Percentiles rank a stretch among this genome's conserved stretches.
Conservation (phyloP, 2,329 filamentous ascomycete genomes). For the Pseudogymnoascus sp. region DNA sequence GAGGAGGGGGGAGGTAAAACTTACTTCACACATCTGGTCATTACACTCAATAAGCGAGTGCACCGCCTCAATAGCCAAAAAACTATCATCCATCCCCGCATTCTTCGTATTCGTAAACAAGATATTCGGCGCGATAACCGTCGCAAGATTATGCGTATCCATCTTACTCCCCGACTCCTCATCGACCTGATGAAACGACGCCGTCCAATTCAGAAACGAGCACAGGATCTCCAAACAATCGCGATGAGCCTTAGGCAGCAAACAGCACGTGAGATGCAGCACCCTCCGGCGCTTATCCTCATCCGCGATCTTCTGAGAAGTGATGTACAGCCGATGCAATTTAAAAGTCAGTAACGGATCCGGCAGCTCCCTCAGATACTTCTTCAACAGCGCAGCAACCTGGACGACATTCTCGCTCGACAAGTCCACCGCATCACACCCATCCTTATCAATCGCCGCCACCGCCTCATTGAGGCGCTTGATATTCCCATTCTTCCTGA, state of each 20-base stretch:
- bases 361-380: conserved; percentile 87
- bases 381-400: conserved; percentile 86
- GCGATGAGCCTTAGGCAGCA: conserved; percentile 84
- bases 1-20: conserved; percentile 24
- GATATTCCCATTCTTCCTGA: conserved; percentile 98
- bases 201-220: conserved; percentile 93
- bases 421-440: conserved; percentile 76
- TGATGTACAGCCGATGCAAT: conserved; percentile 82
- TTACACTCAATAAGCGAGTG: conserved; percentile 86
- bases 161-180: conserved; percentile 97
- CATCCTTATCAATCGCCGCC: conserved; percentile 76
- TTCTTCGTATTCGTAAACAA: conserved; percentile 63
- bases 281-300: conserved; percentile 74
- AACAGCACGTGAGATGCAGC: conserved; percentile 82
- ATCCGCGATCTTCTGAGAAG: conserved; percentile 79
- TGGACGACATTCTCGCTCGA: conserved; percentile 80
- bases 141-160: conserved; percentile 95
- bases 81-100: conserved; percentile 73
- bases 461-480: conserved; percentile 81
- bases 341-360: conserved; percentile 94
- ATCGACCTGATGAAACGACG: conserved; percentile 93
- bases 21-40: conserved; percentile 93
- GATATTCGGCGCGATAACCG: conserved; percentile 94
- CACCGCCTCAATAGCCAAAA: conserved; percentile 87
- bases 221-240: conserved; percentile 94